Percentiles rank a stretch among this genome's conserved stretches.
Conservation (phyloP, 192 early-diverging fungal species). For the Linderina pennispora region DNA sequence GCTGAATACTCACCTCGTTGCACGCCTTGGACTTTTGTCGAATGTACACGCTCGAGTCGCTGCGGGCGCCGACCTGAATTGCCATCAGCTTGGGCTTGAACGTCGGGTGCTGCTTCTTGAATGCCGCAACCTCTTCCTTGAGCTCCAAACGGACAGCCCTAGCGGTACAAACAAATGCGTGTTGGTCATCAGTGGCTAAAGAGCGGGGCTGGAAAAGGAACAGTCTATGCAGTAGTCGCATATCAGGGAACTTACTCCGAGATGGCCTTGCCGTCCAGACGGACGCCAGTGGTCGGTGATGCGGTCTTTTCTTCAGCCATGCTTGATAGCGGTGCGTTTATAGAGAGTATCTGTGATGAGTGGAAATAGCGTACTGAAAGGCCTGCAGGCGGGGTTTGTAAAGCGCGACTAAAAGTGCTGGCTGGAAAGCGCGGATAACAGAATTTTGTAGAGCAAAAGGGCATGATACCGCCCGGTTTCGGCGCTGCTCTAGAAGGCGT, state of each 20-base stretch:
- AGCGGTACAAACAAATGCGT: slow-evolving; percentile 5
- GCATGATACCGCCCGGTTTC: no score
- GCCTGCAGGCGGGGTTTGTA: no score
- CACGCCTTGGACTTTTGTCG: slow-evolving; percentile 90
- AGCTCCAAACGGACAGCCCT: slow-evolving; percentile 61
- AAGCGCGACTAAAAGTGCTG: no score
- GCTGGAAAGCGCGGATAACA: no score
- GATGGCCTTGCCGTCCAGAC: neutral
- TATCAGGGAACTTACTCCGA: neutral
- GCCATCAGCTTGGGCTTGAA: slow-evolving; percentile 83
- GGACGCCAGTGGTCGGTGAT: neutral
- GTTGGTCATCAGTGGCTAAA: neutral
- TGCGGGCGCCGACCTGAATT: slow-evolving; percentile 87
- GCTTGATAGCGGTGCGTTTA: neutral
- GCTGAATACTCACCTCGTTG: slow-evolving; percentile 51
- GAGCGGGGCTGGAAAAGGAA: no score
- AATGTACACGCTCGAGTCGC: slow-evolving; percentile 93
- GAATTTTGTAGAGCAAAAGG: no score
- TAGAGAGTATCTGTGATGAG: neutral
- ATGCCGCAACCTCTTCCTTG: slow-evolving; percentile 58
- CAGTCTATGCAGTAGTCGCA: neutral
- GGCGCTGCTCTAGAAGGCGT: no score
- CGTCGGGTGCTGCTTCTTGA: slow-evolving; percentile 55
- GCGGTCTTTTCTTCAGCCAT: neutral
- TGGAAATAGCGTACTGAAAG: neutral